phyloP scores from a whole-genome alignment of 768 basidiomycete species.

The Xerocomus brunneocitrinus region DNA sequence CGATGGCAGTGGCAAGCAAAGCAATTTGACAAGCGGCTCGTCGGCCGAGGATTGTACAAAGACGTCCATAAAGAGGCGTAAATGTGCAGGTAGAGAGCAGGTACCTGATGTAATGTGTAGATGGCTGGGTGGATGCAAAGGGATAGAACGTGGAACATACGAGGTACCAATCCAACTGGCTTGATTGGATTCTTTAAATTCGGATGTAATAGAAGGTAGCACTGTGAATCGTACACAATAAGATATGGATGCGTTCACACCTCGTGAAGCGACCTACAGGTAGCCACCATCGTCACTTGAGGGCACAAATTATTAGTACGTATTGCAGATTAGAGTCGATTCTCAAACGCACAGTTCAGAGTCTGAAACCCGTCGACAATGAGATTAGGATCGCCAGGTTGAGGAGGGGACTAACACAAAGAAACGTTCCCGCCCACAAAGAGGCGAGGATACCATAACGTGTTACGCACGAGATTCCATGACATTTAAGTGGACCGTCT shows the following conservation, averaged over 20 bases:
- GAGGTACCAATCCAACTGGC: slow-evolving; percentile 26
- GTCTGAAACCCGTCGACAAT: background rate
- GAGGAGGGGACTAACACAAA: slow-evolving; percentile 48
- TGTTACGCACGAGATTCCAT: slow-evolving; percentile 54
- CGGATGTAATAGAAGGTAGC: slow-evolving; percentile 18
- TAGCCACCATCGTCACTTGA: slow-evolving; percentile 25
- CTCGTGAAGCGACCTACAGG: slow-evolving; percentile 2
- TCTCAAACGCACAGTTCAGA: slow-evolving; percentile 10
- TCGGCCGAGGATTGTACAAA: slow-evolving; percentile 70
- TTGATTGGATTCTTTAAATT: slow-evolving; percentile 25
- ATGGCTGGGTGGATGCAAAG: background rate
- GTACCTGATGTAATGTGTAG: slow-evolving; percentile 32
- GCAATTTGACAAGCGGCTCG: slow-evolving; percentile 63
- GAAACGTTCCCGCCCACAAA: slow-evolving; percentile 65
- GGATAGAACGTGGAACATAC: slow-evolving; percentile 6
- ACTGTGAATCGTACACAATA: background rate
- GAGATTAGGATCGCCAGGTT: background rate
- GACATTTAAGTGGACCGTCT: slow-evolving; percentile 39
- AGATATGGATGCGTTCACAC: background rate
- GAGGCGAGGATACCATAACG: slow-evolving; percentile 63
- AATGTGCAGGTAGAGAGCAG: slow-evolving; percentile 75
- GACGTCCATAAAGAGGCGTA: slow-evolving; percentile 73
- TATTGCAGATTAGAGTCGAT: background rate
- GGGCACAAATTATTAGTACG: background rate
- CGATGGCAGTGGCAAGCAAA: slow-evolving; percentile 52